Conservation (phyloP, 2,329 filamentous ascomycete species). For the Aaosphaeria arxii region DNA sequence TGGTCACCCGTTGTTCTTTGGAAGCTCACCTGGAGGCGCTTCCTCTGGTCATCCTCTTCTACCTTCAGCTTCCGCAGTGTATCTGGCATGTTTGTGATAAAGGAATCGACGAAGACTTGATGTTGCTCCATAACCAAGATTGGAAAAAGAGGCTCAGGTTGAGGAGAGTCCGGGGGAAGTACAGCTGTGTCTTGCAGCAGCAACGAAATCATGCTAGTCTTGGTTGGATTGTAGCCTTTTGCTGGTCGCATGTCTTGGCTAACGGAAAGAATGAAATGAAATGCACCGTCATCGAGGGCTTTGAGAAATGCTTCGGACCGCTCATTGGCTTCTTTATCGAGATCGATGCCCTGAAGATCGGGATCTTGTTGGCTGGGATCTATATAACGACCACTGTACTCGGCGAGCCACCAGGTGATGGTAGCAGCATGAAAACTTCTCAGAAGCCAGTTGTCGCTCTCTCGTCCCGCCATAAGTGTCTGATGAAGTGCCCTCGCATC, state of each 20-base stretch:
- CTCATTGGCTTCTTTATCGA: slow-evolving; percentile 64
- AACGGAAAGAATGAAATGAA: slow-evolving; percentile 86
- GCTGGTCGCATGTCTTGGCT: slow-evolving; percentile 76
- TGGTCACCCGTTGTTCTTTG: slow-evolving; percentile 52
- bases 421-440: slow-evolving; percentile 76
- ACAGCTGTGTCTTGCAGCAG: slow-evolving; percentile 76
- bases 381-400: slow-evolving; percentile 87
- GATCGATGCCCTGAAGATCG: slow-evolving; percentile 53
- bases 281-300: slow-evolving; percentile 80
- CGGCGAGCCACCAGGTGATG: slow-evolving; percentile 82
- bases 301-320: slow-evolving; percentile 72
- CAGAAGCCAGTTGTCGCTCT: slow-evolving; percentile 69
- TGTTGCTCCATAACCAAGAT: slow-evolving; percentile 72
- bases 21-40: slow-evolving; percentile 44
- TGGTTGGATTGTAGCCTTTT: slow-evolving; percentile 85
- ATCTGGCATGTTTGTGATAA: slow-evolving; percentile 94
- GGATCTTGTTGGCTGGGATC: slow-evolving; percentile 63
- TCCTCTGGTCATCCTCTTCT: slow-evolving; percentile 84
- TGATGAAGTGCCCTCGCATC: slow-evolving; percentile 70
- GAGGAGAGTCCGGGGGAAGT: slow-evolving; percentile 63
- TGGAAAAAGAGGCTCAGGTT: slow-evolving; percentile 72
- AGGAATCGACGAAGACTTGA: slow-evolving; percentile 84
- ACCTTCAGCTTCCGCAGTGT: slow-evolving; percentile 79
- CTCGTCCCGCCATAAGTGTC: slow-evolving; percentile 63
- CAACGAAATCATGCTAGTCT: slow-evolving; percentile 76